These are phyloP conservation scores for Ustilago xerochloae DNA, from an alignment of 1,284 basidiomycete genomes.

Conservation along the genomic window DNA sequence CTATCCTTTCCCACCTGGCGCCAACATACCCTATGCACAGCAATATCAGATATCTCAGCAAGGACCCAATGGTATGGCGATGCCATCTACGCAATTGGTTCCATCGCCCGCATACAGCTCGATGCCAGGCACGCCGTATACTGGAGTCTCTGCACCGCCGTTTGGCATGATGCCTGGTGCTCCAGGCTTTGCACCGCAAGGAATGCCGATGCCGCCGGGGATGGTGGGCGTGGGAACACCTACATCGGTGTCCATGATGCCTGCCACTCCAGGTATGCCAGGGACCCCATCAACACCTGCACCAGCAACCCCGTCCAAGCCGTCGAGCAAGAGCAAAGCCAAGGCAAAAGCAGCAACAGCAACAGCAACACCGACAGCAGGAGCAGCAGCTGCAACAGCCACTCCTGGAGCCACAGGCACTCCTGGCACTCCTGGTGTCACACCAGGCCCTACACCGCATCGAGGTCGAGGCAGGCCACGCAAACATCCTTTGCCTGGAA, in stretches of 20 bases:
- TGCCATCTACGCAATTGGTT: constrained; percentile 15
- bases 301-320: constrained; percentile 26
- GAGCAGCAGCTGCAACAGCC: constrained; percentile 8
- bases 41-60: constrained; percentile 1
- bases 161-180: constrained; percentile 10
- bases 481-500: constrained; percentile 46
- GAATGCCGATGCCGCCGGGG: constrained; percentile 17
- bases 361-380: not conserved
- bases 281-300: constrained; percentile 26
- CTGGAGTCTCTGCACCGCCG: constrained; percentile 4
- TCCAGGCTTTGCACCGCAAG: constrained; percentile 1
- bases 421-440: constrained; percentile 30
- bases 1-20: constrained; percentile 26
- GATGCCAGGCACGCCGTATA: constrained; percentile 15
- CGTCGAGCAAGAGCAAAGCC: constrained; percentile 24
- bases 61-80: constrained; percentile 19
- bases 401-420: constrained; percentile 22
- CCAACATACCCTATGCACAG: constrained; percentile 8
- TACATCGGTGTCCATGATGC: constrained; percentile 8
- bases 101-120: constrained; percentile 11
- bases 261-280: constrained; percentile 11
- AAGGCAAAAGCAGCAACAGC: constrained; percentile 25
- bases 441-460: constrained; percentile 36
- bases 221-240: constrained; percentile 4
- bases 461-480: constrained; percentile 48